These are phyloP conservation scores for Tarenaya hassleriana DNA, from an alignment of 345 rosid species.

Conservation along the genomic window DNA sequence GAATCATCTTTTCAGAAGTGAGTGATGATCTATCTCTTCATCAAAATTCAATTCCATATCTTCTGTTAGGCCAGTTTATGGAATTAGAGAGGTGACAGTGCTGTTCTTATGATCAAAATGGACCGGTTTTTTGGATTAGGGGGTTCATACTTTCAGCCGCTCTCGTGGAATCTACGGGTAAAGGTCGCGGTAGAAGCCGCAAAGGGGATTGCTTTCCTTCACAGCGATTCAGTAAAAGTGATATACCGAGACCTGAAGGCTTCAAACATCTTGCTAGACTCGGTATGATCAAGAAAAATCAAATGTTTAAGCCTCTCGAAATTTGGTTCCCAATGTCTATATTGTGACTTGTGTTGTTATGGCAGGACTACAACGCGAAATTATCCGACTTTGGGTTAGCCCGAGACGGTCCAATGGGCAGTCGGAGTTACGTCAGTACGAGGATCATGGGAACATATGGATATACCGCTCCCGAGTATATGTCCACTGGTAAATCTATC, in stretches of 20 bases:
- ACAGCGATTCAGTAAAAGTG: slow-evolving; percentile 71
- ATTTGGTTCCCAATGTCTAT: neutral
- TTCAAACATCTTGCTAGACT: slow-evolving; percentile 76
- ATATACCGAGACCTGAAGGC: slow-evolving; percentile 89
- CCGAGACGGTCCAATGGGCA: slow-evolving; percentile 83
- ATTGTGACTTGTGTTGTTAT: neutral
- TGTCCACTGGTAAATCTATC: slow-evolving; percentile 53
- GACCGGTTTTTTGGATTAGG: too few species aligned
- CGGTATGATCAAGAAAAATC: slow-evolving; percentile 33
- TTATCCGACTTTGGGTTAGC: slow-evolving; percentile 95
- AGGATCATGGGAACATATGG: slow-evolving; percentile 94
- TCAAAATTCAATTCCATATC: too few species aligned
- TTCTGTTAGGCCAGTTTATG: too few species aligned
- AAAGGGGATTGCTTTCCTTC: slow-evolving; percentile 88
- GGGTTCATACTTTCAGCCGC: slow-evolving; percentile 68
- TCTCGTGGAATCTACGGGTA: slow-evolving; percentile 79
- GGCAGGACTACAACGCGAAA: slow-evolving; percentile 65
- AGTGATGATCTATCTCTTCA: slow-evolving; percentile 32
- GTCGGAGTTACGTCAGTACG: slow-evolving; percentile 76
- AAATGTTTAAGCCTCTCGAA: slow-evolving; percentile 13
- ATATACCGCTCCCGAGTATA: slow-evolving; percentile 33
- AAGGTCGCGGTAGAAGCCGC: slow-evolving; percentile 93
- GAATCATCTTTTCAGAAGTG: slow-evolving; percentile 78
- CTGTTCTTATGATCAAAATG: slow-evolving; percentile 6
- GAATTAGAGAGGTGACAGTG: neutral